Percentiles rank a stretch among this genome's conserved stretches.
Conservation (phyloP, 331 rosid genomes). For the Erythrophleum ivorense region DNA sequence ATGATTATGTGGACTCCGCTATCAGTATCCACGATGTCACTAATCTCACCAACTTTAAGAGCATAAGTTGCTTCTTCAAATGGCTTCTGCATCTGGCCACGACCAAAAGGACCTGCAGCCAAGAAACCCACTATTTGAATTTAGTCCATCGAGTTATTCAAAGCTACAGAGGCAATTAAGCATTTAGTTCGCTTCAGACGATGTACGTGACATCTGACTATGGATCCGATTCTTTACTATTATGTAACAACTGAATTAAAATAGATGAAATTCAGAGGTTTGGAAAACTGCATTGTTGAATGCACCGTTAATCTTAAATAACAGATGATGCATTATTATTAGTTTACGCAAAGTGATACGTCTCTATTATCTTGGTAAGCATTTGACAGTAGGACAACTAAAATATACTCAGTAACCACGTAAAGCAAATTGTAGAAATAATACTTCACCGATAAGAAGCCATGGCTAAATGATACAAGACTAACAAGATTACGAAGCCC, state of each 20-base stretch:
- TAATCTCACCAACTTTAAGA: slow-evolving; percentile 86
- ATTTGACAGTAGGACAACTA: not conserved
- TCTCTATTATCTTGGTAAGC: not conserved
- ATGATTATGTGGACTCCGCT: slow-evolving; percentile 89
- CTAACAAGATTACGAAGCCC: not conserved
- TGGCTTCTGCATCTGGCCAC: slow-evolving; percentile 98
- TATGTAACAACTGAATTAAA: not conserved
- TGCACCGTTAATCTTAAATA: slow-evolving; percentile 4
- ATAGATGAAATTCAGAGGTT: not conserved
- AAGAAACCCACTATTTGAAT: slow-evolving; percentile 33
- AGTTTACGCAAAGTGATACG: slow-evolving; percentile 3
- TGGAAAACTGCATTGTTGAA: slow-evolving; percentile 15
- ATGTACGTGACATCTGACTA: slow-evolving; percentile 1
- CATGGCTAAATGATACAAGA: not conserved
- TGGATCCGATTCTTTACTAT: slow-evolving; percentile 1
- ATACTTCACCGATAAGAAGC: not conserved
- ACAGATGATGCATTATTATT: not conserved
- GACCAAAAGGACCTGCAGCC: slow-evolving; percentile 85
- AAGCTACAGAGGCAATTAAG: not conserved
- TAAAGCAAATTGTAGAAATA: not conserved
- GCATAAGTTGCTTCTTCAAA: slow-evolving; percentile 85
- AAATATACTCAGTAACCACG: not conserved
- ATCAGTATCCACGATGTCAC: slow-evolving; percentile 90
- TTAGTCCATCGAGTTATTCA: not conserved
- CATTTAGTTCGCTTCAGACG: slow-evolving; percentile 6